Evolutionary conservation across 495 filamentous ascomycete genomes (phyloP).

Genomic region (Amorphotheca resinae): DNA sequence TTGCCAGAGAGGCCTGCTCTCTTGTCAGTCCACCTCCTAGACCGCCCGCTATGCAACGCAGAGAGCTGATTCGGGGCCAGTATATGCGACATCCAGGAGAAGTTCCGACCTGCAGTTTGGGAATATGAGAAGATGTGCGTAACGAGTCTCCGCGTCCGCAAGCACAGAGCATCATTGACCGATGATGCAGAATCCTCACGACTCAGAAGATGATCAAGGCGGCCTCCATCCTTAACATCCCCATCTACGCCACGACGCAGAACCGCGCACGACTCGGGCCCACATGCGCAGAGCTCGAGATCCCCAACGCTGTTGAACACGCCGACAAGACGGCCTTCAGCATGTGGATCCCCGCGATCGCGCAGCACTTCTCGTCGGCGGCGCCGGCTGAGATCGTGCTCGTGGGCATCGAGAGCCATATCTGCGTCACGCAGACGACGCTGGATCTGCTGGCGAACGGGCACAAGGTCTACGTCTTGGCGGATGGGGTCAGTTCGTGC

Average conservation of each 20-base stretch:
- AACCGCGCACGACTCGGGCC: constrained; percentile 60
- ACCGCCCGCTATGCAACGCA: neutral
- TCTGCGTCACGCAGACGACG: constrained; percentile 88
- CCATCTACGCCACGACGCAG: constrained; percentile 78
- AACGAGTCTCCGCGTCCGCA: constrained; percentile 13
- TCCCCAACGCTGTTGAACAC: constrained; percentile 23
- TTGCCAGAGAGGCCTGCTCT: constrained; percentile 14
- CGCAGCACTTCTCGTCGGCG: constrained; percentile 28
- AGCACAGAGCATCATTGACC: neutral
- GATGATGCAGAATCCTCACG: constrained; percentile 33
- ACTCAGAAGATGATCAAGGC: constrained; percentile 41
- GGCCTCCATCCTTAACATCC: constrained; percentile 52
- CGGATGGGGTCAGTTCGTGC: constrained; percentile 83
- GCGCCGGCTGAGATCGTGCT: constrained; percentile 38
- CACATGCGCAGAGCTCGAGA: constrained; percentile 51
- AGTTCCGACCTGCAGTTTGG: constrained; percentile 70
- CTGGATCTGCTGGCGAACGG: constrained; percentile 64
- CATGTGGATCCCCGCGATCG: constrained; percentile 51
- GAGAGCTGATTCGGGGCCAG: constrained; percentile 30
- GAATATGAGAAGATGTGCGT: constrained; percentile 69
- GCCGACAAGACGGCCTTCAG: constrained; percentile 68
- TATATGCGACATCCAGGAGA: constrained; percentile 93
- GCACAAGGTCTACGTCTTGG: constrained; percentile 74
- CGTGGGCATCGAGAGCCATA: constrained; percentile 86
- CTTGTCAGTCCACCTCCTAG: constrained; percentile 12